phyloP scores from a whole-genome alignment of 176 grass and related monocot genomes.

The Elaeis guineensis region DNA sequence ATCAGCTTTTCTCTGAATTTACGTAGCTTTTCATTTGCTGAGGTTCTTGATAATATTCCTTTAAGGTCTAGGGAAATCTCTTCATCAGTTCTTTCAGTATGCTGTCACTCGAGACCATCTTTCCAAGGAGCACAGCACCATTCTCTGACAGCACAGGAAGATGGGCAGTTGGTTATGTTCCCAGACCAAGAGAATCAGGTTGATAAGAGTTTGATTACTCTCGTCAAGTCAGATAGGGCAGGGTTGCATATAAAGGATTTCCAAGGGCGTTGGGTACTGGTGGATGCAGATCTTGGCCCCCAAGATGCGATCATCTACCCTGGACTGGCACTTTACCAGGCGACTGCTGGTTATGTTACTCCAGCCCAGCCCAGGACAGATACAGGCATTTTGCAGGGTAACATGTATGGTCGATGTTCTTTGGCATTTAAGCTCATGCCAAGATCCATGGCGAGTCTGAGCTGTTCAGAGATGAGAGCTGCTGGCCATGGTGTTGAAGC shows the following conservation, averaged over 20 bases:
- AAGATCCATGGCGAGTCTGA: slow-evolving; percentile 54
- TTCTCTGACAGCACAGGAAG: slow-evolving; percentile 30
- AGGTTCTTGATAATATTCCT: slow-evolving; percentile 73
- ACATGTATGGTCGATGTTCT: slow-evolving; percentile 66
- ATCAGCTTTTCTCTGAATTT: slow-evolving; percentile 66
- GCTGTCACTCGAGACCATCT: slow-evolving; percentile 70
- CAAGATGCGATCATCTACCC: slow-evolving; percentile 63
- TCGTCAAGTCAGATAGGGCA: slow-evolving; percentile 64
- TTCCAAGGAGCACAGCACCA: slow-evolving; percentile 44
- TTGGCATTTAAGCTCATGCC: slow-evolving; percentile 74
- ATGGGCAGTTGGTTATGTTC: slow-evolving; percentile 41
- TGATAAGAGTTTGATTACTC: slow-evolving; percentile 75
- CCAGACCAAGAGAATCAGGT: slow-evolving; percentile 52
- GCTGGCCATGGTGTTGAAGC: slow-evolving; percentile 62
- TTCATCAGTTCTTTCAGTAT: slow-evolving; percentile 78
- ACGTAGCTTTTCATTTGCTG: slow-evolving; percentile 54
- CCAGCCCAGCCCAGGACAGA: slow-evolving; percentile 55
- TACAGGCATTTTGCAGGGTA: slow-evolving; percentile 31
- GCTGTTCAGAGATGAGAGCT: slow-evolving; percentile 69
- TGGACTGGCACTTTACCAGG: slow-evolving; percentile 74
- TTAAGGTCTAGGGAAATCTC: slow-evolving; percentile 71
- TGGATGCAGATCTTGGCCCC: slow-evolving; percentile 58
- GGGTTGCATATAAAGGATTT: slow-evolving; percentile 79
- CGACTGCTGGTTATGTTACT: slow-evolving; percentile 69
- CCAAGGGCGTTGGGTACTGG: slow-evolving; percentile 65